Percentiles rank a stretch among this genome's conserved stretches.
Conservation (phyloP, 78 protist species). For the Protostelium mycophagum region DNA sequence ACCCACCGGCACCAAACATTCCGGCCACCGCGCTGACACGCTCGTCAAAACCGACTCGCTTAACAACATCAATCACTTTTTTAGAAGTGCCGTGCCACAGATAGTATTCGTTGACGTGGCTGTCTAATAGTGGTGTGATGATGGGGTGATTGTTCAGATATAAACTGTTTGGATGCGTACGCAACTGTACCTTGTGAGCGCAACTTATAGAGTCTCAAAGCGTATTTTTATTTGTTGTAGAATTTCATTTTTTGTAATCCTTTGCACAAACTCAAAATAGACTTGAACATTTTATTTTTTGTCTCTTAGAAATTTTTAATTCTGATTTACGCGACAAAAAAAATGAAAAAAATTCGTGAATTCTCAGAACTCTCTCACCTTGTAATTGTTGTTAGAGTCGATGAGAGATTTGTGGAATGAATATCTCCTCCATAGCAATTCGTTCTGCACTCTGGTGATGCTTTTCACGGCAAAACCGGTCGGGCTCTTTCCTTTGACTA, state of each 20-base stretch:
- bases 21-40: constrained; percentile 3
- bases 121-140: background rate
- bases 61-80: background rate
- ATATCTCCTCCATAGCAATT: background rate
- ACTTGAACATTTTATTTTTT: no score
- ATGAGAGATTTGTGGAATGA: background rate
- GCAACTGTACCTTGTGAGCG: background rate
- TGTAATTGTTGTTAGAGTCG: background rate
- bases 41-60: constrained; percentile 3
- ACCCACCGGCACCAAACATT: constrained; percentile 11
- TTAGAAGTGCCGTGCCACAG: background rate
- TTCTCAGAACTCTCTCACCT: background rate
- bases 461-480: background rate
- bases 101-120: constrained; percentile 1
- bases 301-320: no score
- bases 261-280: no score
- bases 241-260: background rate
- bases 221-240: background rate
- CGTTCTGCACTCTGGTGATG: background rate
- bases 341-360: no score
- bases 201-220: no score
- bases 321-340: no score
- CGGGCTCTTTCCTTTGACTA: background rate
- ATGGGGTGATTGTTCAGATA: background rate
- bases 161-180: background rate